Evolutionary conservation across 306 rosid species (phyloP).

Genomic region (Argentina anserina): DNA sequence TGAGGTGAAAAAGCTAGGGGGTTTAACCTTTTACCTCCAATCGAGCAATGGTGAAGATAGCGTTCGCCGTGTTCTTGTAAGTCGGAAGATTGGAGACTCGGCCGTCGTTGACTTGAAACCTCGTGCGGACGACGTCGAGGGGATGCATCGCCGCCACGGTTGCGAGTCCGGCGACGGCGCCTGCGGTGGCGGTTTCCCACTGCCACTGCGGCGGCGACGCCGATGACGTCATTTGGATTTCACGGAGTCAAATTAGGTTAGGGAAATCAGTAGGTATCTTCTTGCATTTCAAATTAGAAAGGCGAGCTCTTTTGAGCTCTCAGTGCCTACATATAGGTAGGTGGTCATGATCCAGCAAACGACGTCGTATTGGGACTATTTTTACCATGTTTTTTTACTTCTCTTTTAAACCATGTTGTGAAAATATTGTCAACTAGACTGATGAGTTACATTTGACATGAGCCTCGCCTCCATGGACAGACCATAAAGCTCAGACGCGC

Average conservation of each 20-base stretch:
- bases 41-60: slow-evolving; percentile 77
- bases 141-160: slow-evolving; percentile 86
- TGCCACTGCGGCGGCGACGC: slow-evolving; percentile 44
- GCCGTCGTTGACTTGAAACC: slow-evolving; percentile 93
- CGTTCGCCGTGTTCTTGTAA: slow-evolving; percentile 80
- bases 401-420: too few species aligned
- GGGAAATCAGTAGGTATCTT: background rate
- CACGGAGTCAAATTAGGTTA: background rate
- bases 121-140: slow-evolving; percentile 89
- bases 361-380: background rate
- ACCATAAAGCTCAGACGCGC: background rate
- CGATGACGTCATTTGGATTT: slow-evolving; percentile 16
- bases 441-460: too few species aligned
- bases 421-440: too few species aligned
- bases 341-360: too few species aligned
- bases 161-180: slow-evolving; percentile 81
- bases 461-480: too few species aligned
- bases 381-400: too few species aligned
- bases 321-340: too few species aligned
- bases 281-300: background rate
- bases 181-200: slow-evolving; percentile 85
- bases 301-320: background rate
- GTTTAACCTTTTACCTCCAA: slow-evolving; percentile 57
- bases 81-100: slow-evolving; percentile 62
- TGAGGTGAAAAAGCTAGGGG: background rate